These are phyloP conservation scores for Amanita muscaria DNA, from an alignment of 768 basidiomycete species.

Conservation along the genomic window DNA sequence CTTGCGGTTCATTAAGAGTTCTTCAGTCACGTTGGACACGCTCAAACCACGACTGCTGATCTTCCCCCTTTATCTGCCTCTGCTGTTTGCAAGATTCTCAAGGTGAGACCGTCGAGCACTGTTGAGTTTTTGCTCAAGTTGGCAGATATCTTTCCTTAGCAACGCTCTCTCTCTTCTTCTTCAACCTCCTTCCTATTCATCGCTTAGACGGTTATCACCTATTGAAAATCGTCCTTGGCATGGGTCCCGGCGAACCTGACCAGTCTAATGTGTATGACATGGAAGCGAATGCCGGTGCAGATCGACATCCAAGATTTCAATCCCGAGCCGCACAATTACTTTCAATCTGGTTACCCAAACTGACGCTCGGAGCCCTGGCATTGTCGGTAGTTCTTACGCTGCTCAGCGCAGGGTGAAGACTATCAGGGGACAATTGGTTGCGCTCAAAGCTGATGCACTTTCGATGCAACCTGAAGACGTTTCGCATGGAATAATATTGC, in stretches of 20 bases:
- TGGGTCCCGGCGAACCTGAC: background rate
- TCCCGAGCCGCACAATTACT: background rate
- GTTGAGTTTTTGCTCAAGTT: background rate
- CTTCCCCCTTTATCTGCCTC: constrained; percentile 35
- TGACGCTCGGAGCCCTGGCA: constrained; percentile 2
- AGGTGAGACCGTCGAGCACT: constrained; percentile 34
- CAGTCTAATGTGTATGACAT: constrained; percentile 17
- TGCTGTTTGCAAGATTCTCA: constrained; percentile 33
- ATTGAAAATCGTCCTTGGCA: constrained; percentile 25
- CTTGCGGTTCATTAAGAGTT: constrained; percentile 4
- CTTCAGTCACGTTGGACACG: constrained; percentile 42
- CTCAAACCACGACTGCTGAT: constrained; percentile 35
- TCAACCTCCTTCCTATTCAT: constrained; percentile 74
- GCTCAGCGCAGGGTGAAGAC: background rate
- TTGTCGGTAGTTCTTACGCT: constrained; percentile 1
- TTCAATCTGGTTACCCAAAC: constrained; percentile 1
- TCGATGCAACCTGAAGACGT: background rate
- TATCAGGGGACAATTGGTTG: no score
- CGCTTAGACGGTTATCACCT: constrained; percentile 64
- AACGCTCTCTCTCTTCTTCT: constrained; percentile 70
- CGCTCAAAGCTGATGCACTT: no score
- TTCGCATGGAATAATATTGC: constrained; percentile 7
- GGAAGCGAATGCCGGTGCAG: constrained; percentile 12
- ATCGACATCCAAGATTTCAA: constrained; percentile 1
- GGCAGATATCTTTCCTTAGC: constrained; percentile 54